Evolutionary conservation across 2,329 filamentous ascomycete genomes (phyloP).

Genomic region (Penicillium hordei): DNA sequence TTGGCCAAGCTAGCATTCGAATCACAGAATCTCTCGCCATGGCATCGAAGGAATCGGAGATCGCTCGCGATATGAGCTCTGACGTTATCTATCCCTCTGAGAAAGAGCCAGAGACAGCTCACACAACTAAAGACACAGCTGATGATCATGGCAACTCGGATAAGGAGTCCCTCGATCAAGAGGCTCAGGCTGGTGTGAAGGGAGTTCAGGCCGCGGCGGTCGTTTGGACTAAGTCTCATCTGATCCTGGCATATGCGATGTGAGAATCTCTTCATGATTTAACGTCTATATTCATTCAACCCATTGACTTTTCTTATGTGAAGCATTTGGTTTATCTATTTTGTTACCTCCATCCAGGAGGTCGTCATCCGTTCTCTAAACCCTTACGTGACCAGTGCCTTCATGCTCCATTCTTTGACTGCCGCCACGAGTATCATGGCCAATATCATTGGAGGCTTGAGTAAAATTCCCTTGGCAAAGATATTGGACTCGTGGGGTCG

Average conservation of each 20-base stretch:
- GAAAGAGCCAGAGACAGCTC: background rate
- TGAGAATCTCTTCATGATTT: background rate
- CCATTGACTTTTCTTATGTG: background rate
- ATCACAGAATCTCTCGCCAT: background rate
- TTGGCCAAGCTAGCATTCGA: background rate
- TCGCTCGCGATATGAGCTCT: background rate
- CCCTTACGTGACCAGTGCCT: constrained; percentile 18
- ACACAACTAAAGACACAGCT: background rate
- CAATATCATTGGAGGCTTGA: constrained; percentile 10
- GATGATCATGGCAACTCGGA: background rate
- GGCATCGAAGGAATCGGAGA: background rate
- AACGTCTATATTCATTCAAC: background rate
- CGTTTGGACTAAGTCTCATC: constrained; percentile 13
- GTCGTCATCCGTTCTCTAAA: constrained; percentile 13
- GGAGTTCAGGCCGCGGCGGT: constrained; percentile 9
- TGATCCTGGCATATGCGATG: constrained; percentile 14
- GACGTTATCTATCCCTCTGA: background rate
- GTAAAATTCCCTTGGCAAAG: constrained; percentile 18
- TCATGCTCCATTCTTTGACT: constrained; percentile 13
- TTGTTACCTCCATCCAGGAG: constrained; percentile 18
- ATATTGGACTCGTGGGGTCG: constrained; percentile 22
- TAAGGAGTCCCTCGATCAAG: constrained; percentile 10
- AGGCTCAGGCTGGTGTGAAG: constrained; percentile 16
- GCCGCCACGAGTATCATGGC: constrained; percentile 14
- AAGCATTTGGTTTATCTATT: constrained; percentile 17